Evolutionary conservation across 2,329 filamentous ascomycete species (phyloP), one percentile per base, ranked within the genome.

Genomic region (Pseudogymnoascus pannorum): DNA sequence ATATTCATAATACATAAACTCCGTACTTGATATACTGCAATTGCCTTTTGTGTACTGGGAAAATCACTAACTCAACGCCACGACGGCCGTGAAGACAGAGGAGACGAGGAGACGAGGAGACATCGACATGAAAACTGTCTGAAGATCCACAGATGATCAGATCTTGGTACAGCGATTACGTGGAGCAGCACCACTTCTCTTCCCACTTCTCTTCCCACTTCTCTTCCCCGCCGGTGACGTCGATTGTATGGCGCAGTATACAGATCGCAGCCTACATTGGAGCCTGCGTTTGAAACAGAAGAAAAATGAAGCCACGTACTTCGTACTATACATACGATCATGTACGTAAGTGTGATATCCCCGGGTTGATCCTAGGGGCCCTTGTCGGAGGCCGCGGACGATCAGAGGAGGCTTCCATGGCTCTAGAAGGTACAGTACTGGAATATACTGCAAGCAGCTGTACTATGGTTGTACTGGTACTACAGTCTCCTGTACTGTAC

Each of bases 61-160:
- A 42, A 22, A 42, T 9, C 9, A 54, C 48, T 31, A 54, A 31
- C 48, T 20, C 31, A 12, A 31, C 2, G 24, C 48, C 48, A 54
- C n/a, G 24, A 54, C 48, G 26, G 26, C 16, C 31, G 24, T 54
- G 24, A 31, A 29, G 8, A 51, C 24, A 54, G 48, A 26, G 48
- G 48, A 31, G 44, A 29, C 44, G 44, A 29, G 9, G 12, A 6
- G 12, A 11, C 38, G 8, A 40, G 38, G 44, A 48, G 44, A 51
- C 44, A 16, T 51, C 14, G 44, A 29, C n/a, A 7, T 51, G 29
- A 51, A 16, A 51, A 51, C 44, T 16, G 14, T 51, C 20, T 16
- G 44, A 29, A 51, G 44, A 54, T 31, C 48, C 48, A 54, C 48
- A 54, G 48, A 54, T 54, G 48, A 54, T 54, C 48, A 54, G 48